Evolutionary conservation across 331 rosid genomes (phyloP).

Genomic region (Malus hybrid): DNA sequence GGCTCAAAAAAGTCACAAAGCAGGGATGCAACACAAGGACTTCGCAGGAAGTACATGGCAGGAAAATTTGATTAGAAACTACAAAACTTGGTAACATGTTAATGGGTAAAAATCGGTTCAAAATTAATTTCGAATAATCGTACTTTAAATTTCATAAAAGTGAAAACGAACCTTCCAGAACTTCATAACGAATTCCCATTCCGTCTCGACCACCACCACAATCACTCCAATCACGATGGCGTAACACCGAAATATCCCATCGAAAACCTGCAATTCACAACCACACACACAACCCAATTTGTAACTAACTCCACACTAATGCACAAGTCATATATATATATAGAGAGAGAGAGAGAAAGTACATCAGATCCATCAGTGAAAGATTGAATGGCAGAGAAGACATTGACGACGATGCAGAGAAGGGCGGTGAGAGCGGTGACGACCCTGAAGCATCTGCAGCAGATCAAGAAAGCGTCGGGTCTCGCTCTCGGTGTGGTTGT

Average conservation of each 20-base stretch:
- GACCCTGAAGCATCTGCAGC: slow-evolving; percentile 55
- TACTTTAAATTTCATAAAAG: not conserved
- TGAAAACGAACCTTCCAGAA: slow-evolving; percentile 51
- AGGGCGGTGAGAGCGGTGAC: slow-evolving; percentile 45
- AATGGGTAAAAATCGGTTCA: too few species aligned
- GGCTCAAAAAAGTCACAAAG: too few species aligned
- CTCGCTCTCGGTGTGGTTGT: not conserved
- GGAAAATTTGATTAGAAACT: too few species aligned
- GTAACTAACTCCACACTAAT: not conserved
- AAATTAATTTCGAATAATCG: not conserved
- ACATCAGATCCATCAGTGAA: slow-evolving; percentile 54
- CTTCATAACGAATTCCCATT: slow-evolving; percentile 47
- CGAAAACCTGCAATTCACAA: slow-evolving; percentile 47
- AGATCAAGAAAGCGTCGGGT: slow-evolving; percentile 49
- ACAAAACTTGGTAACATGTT: too few species aligned
- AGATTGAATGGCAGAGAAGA: slow-evolving; percentile 66
- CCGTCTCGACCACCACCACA: slow-evolving; percentile 70
- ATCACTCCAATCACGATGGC: slow-evolving; percentile 48
- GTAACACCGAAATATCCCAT: slow-evolving; percentile 90
- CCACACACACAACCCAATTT: not conserved
- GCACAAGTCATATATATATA: not conserved
- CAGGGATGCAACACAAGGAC: too few species aligned
- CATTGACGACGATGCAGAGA: slow-evolving; percentile 63
- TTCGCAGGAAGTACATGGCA: too few species aligned
- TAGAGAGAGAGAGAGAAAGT: slow-evolving; percentile 2